Conservation (phyloP, 1,139 yeast species). For the Pichia sp. region DNA sequence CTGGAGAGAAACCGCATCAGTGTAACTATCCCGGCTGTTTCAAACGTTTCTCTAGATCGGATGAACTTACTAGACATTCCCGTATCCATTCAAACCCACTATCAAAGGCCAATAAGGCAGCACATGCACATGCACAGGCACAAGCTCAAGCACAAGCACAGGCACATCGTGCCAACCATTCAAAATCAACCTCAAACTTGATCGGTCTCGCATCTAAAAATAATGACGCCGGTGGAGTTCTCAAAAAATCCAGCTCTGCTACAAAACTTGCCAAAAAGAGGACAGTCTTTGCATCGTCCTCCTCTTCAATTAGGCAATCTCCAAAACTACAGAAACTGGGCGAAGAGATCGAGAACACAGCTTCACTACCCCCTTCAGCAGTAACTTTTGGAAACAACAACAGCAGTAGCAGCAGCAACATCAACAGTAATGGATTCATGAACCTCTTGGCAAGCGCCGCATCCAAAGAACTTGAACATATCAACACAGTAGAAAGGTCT, state of each 20-base stretch:
- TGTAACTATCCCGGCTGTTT: slow-evolving; percentile 86
- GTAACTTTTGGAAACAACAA: too few relatives aligned
- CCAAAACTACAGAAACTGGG: too few relatives aligned
- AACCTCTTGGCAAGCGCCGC: slow-evolving; percentile 79
- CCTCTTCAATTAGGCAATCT: too few relatives aligned
- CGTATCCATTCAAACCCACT: slow-evolving; percentile 60
- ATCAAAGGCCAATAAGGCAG: not conserved
- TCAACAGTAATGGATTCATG: slow-evolving; percentile 30
- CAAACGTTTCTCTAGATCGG: slow-evolving; percentile 80
- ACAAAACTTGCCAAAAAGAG: slow-evolving; percentile 43
- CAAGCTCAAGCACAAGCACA: too few relatives aligned
- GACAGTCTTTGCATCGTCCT: too few relatives aligned
- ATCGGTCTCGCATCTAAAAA: not conserved
- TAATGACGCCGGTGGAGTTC: not conserved
- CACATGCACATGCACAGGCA: too few relatives aligned
- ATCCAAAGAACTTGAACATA: slow-evolving; percentile 59
- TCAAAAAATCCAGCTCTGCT: slow-evolving; percentile 30
- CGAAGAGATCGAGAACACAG: too few relatives aligned
- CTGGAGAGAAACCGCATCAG: slow-evolving; percentile 92
- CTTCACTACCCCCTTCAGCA: too few relatives aligned
- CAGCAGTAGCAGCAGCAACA: too few relatives aligned
- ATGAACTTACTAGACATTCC: slow-evolving; percentile 84
- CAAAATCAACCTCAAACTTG: slow-evolving; percentile 10
- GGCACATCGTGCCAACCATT: too few relatives aligned
- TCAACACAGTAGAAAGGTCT: slow-evolving; percentile 8